Conservation (phyloP, 345 rosid species). For the Eucalyptus coolabah region DNA sequence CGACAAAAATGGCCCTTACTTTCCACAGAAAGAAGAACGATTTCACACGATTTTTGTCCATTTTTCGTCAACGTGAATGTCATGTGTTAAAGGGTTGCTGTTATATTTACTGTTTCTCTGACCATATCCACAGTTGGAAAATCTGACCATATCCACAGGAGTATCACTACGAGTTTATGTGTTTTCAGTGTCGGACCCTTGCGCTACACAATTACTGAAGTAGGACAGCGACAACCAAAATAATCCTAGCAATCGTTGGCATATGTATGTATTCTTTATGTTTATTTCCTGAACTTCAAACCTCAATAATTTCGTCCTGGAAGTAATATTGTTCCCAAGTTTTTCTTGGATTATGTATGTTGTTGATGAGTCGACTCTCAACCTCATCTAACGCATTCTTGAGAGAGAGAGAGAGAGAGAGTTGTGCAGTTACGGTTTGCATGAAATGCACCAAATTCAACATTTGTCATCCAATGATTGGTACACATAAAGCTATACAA, state of each 20-base stretch:
- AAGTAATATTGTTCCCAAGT: neutral
- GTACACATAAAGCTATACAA: neutral
- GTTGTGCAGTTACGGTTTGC: neutral
- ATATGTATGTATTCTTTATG: too few relatives aligned
- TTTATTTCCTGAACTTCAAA: neutral
- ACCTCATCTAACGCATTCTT: neutral
- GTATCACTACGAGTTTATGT: too few relatives aligned
- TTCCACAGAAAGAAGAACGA: neutral
- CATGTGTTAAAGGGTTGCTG: neutral
- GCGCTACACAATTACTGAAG: neutral
- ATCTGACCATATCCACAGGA: too few relatives aligned
- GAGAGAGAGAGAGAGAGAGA: neutral
- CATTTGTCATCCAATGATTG: neutral
- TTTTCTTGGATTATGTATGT: neutral
- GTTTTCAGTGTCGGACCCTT: neutral
- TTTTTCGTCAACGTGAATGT: neutral
- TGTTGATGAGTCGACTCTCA: neutral
- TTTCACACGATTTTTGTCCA: neutral
- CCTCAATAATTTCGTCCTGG: neutral
- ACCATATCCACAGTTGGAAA: too few relatives aligned
- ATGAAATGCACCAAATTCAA: neutral
- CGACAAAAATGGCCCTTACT: neutral
- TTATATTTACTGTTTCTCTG: neutral
- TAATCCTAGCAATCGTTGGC: neutral
- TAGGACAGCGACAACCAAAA: neutral